Evolutionary conservation across 75 land plant genomes (phyloP).

Genomic region (Larix kaempferi): DNA sequence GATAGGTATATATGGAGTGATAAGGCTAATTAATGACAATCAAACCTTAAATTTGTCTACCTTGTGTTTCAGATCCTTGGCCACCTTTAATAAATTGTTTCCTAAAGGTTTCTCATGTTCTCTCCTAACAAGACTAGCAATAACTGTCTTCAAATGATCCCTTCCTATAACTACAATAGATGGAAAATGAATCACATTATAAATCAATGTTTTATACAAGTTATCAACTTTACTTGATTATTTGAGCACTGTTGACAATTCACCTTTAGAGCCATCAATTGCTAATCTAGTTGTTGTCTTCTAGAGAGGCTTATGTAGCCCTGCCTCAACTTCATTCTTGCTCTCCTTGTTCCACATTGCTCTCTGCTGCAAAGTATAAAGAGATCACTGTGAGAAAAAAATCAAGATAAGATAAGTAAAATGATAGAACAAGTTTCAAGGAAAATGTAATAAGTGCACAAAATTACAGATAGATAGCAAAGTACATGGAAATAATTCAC

Average conservation of each 20-base stretch:
- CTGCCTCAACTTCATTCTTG: conserved; percentile 30
- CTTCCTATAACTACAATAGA: conserved; percentile 23
- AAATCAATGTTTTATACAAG: conserved; percentile 13
- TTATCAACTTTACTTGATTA: conserved; percentile 29
- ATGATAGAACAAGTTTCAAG: not conserved
- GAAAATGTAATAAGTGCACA: too few species aligned
- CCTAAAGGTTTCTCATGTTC: conserved; percentile 33
- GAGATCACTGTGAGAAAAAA: not conserved
- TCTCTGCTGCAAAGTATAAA: conserved; percentile 11
- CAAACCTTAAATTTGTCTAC: conserved; percentile 82
- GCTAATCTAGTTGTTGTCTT: conserved; percentile 22
- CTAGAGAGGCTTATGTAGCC: conserved; percentile 23
- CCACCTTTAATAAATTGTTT: conserved; percentile 56
- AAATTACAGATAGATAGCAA: too few species aligned
- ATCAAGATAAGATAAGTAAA: not conserved
- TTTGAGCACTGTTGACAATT: conserved; percentile 15
- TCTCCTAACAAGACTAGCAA: conserved; percentile 61
- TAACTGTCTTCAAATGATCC: conserved; percentile 25
- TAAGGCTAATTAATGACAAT: not conserved
- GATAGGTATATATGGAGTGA: not conserved
- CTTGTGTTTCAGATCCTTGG: conserved; percentile 73
- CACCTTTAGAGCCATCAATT: conserved; percentile 15
- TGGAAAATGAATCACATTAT: conserved; percentile 24
- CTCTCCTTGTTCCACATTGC: conserved; percentile 21
- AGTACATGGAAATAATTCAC: not conserved